Evolutionary conservation across 2,329 filamentous ascomycete species (phyloP), one percentile per base, ranked within the genome.

Genomic region (Aciculosporium take): DNA sequence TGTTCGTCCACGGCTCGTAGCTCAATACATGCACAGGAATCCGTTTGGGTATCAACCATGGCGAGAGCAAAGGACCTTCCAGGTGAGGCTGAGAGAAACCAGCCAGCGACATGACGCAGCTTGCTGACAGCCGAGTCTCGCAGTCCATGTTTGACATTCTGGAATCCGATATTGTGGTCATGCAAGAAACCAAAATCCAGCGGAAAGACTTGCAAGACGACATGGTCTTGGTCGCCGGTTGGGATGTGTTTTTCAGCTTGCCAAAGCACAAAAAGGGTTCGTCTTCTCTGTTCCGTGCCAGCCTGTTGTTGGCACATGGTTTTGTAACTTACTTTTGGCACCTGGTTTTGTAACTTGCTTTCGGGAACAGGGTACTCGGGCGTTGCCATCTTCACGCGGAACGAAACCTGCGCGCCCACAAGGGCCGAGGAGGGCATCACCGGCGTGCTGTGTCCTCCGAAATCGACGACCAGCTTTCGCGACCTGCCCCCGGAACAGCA

Each of bases 121-220:
- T 27, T 21, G 17, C 38, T 40, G 28, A 40, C 7, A 10, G 8
- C 6, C 23, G 7, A 5, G 9, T 13, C 27, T 32, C 37, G 2
- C 45, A 85, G 81, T 72, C 81, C 49, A 96, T 96, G 91, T 96
- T 98, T 62, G 84, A 94, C 50, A 84, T 82, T 33, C 72, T 98
- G 6, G 84, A 91, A 57, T 79, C 88, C 40, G 91, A 98, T 58
- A 91, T 98, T 48, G 78, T 96, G 15, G 72, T 95, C 44, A 87
- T 96, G 68, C 91, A 98, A 60, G 91, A 96, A 62, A 80, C 86
- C 33, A 98, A 96, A 63, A 95, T 96, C 31, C 91, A 96, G 56
- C 74, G 82, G 43, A 94, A 94, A 57, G 88, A 95, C 51, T 67
- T 98, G 1, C 73, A 71, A 31, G 91, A 96, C 69, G 91, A 96